Percentiles rank a stretch among this genome's conserved stretches.
These are phyloP conservation scores for Phytophthora sansomeana DNA, from an alignment of 352 stramenopile species.

Conservation along the genomic window DNA sequence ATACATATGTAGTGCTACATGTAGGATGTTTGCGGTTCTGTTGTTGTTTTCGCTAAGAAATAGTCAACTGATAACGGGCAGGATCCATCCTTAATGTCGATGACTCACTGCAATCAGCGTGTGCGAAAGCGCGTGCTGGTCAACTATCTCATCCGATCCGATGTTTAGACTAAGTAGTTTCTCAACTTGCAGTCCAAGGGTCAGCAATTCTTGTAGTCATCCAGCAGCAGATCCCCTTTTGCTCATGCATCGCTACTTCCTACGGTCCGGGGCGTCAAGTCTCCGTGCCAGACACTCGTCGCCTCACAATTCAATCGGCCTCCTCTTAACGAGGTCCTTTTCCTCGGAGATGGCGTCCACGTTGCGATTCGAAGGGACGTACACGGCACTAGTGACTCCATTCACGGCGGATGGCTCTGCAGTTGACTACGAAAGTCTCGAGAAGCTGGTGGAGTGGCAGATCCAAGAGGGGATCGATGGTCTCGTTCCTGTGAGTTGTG, in stretches of 20 bases:
- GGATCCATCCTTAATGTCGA: too few relatives aligned
- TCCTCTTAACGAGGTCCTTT: constrained; percentile 15
- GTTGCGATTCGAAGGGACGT: constrained; percentile 77
- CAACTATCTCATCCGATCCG: constrained; percentile 8
- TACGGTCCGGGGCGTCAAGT: neutral
- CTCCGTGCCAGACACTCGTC: neutral
- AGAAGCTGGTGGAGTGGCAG: constrained; percentile 91
- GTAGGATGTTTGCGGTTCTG: too few relatives aligned
- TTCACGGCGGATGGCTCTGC: constrained; percentile 88
- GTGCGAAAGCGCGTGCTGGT: neutral
- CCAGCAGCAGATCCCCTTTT: neutral
- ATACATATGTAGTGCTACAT: too few relatives aligned
- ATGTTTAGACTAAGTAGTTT: constrained; percentile 9
- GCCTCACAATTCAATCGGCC: constrained; percentile 15
- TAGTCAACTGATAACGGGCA: too few relatives aligned
- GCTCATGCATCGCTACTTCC: constrained; percentile 4
- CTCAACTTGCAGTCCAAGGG: constrained; percentile 16
- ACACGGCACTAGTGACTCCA: constrained; percentile 95
- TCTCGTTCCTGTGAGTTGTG: constrained; percentile 79
- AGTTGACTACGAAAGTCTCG: constrained; percentile 93
- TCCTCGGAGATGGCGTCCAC: constrained; percentile 18
- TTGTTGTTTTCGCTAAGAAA: too few relatives aligned
- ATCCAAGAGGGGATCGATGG: constrained; percentile 93
- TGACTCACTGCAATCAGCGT: neutral
- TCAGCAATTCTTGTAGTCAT: constrained; percentile 4